phyloP scores from a whole-genome alignment of 441 rosid genomes.

The Breynia disticha region DNA sequence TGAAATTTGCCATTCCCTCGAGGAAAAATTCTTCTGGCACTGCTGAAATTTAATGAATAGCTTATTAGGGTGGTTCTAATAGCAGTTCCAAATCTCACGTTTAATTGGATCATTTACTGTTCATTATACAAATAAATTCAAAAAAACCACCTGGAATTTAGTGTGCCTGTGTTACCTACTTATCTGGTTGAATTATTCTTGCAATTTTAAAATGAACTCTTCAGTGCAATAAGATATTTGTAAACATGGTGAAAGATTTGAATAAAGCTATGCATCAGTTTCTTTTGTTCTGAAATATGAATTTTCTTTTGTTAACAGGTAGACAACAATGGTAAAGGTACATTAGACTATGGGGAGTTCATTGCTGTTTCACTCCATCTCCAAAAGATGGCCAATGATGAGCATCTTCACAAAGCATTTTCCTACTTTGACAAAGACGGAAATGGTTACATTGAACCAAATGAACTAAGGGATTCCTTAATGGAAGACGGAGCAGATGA shows the following conservation, averaged over 20 bases:
- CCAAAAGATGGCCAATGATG: constrained; percentile 90
- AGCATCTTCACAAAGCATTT: constrained; percentile 91
- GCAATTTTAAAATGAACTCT: too few relatives aligned
- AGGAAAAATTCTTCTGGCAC: background rate
- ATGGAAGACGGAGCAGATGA: constrained; percentile 96
- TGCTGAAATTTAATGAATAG: background rate
- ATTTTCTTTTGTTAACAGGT: constrained; percentile 43
- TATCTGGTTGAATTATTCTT: background rate
- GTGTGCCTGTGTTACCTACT: background rate
- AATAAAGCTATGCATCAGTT: background rate
- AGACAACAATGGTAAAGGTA: constrained; percentile 83
- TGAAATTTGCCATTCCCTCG: background rate
- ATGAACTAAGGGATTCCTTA: constrained; percentile 81
- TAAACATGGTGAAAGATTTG: background rate
- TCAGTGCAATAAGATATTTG: too few relatives aligned
- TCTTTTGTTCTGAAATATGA: constrained; percentile 9
- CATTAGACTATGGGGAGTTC: constrained; percentile 85
- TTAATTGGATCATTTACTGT: background rate
- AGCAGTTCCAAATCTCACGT: background rate
- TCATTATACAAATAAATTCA: background rate
- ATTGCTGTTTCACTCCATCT: constrained; percentile 91
- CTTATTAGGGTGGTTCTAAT: too few relatives aligned
- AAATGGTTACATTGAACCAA: constrained; percentile 75
- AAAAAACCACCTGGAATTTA: background rate
- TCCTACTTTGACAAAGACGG: constrained; percentile 95